phyloP scores from a whole-genome alignment of 2,329 filamentous ascomycete genomes.

The Penicillium sp. region DNA sequence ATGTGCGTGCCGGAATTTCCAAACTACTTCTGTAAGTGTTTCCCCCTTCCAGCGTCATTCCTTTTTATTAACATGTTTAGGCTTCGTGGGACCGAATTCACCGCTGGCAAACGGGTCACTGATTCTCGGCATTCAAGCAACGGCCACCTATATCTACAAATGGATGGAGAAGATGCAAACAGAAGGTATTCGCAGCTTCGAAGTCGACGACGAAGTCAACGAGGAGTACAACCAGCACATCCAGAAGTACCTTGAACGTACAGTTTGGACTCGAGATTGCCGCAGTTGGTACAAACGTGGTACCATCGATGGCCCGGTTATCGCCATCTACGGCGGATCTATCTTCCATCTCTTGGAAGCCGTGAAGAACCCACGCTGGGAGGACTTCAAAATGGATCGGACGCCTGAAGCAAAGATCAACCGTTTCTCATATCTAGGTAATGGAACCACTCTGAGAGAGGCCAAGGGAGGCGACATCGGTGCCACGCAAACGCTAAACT shows the following conservation, averaged over 20 bases:
- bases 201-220: background rate
- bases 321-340: constrained; percentile 39
- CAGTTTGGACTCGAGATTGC: background rate
- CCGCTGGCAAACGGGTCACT: background rate
- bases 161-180: constrained; percentile 1
- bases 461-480: background rate
- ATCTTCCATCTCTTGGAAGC: constrained; percentile 15
- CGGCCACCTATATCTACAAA: background rate
- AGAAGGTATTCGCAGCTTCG: background rate
- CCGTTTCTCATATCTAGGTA: constrained; percentile 53
- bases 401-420: constrained; percentile 34
- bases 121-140: background rate
- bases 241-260: background rate
- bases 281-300: constrained; percentile 35
- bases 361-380: constrained; percentile 50
- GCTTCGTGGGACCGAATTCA: constrained; percentile 1
- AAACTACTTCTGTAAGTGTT: constrained; percentile 24
- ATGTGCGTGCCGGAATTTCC: constrained; percentile 20
- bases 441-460: constrained; percentile 35
- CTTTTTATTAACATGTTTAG: background rate
- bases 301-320: constrained; percentile 46
- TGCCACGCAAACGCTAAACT: background rate
- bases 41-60: too few relatives aligned
- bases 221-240: background rate
- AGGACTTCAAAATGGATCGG: constrained; percentile 56